Evolutionary conservation across 2,329 filamentous ascomycete species (phyloP), one percentile per base, ranked within the genome.

Genomic region (Colletotrichum tamarilloi): DNA sequence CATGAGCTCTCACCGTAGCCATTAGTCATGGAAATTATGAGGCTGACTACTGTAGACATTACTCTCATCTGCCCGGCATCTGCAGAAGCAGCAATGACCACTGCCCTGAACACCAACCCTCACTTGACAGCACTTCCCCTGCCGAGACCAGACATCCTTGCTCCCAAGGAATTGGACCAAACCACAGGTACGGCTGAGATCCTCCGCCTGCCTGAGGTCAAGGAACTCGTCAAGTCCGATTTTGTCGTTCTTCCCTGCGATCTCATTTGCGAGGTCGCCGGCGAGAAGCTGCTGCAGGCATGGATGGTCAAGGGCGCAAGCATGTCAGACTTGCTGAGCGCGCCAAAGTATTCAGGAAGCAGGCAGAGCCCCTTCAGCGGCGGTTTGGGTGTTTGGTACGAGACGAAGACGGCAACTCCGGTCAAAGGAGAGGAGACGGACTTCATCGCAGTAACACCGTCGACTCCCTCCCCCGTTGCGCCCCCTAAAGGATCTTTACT

Each of bases 211-310:
- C 93, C 94, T 1, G 94, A 98, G 80, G 91, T 98, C 57, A 92
- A 93, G 79, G 87, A 88, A n/a, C 88, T 91, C 8, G 91, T 99
- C 77, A 95, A 90, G 67, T 91, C 92, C 14, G 95, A 99, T 83
- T 98, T 99, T 79, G 85, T 98, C 30, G 90, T 98, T 3, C 86
- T 99, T 4, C 96, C 97, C 0, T 99, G 97, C 82, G 97, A 99
- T 81, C 87, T 99, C 7, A 92, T 99, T 52, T 98, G 95, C 81
- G 95, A 98, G 79, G 86, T 98, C 19, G 92, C 93, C 3, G 95
- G 95, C 14, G 93, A 95, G 77, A 91, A 92, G 75, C 87, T 98
- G 26, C 84, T 97, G 2, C 95, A 98, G 81, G 91, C 95, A 73
- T 99, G 97, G 95, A 95, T 98, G 93, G 91, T 95, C 35, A 91